phyloP scores from a whole-genome alignment of 345 rosid species.

The Salix caprea region DNA sequence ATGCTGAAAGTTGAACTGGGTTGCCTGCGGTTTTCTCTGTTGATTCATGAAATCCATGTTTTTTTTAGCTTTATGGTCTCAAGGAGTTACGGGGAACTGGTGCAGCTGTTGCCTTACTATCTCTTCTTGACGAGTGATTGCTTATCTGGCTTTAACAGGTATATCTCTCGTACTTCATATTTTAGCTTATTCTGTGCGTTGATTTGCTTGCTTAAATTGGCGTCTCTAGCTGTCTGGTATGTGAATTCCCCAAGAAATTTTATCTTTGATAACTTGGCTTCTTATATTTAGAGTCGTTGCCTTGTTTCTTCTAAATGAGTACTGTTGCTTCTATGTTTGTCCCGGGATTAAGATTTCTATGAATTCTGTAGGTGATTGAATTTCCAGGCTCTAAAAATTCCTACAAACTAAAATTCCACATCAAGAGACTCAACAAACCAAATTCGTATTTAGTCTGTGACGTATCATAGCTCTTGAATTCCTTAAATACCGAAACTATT shows the following conservation, averaged over 20 bases:
- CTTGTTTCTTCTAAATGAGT: neutral
- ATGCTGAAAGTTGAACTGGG: slow-evolving; percentile 25
- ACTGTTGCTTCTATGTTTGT: neutral
- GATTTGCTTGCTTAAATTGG: neutral
- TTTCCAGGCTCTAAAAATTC: slow-evolving; percentile 5
- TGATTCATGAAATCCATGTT: slow-evolving; percentile 26
- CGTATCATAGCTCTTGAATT: slow-evolving; percentile 6
- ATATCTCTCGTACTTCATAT: slow-evolving; percentile 1
- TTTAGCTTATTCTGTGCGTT: neutral
- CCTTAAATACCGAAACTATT: neutral
- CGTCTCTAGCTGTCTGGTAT: neutral
- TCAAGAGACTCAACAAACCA: neutral
- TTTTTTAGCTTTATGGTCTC: slow-evolving; percentile 17
- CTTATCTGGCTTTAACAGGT: slow-evolving; percentile 26
- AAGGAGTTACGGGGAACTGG: slow-evolving; percentile 25
- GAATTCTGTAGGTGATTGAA: neutral
- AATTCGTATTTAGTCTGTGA: neutral
- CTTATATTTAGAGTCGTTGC: neutral
- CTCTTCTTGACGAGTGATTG: slow-evolving; percentile 29
- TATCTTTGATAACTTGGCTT: neutral
- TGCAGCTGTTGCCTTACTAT: slow-evolving; percentile 28
- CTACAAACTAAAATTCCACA: neutral
- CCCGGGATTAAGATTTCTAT: neutral
- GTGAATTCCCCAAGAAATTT: neutral
- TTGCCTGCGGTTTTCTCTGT: slow-evolving; percentile 9